Conservation (phyloP, 2,329 filamentous ascomycete genomes). For the Verticillium zaregamsianum region DNA sequence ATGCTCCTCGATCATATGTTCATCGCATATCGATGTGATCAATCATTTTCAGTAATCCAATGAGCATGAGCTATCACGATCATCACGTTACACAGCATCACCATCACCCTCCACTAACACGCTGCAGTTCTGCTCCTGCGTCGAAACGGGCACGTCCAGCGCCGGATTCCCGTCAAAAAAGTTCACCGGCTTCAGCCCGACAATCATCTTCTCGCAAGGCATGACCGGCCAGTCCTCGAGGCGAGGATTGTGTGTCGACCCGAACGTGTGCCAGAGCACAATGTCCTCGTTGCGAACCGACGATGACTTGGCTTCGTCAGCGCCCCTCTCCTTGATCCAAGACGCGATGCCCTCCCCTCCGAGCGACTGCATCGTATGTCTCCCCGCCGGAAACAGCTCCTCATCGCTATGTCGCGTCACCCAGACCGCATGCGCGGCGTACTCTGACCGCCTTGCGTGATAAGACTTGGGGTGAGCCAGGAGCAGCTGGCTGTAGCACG, state of each 20-base stretch:
- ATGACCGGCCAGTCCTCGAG: constrained; percentile 67
- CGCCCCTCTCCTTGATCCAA: constrained; percentile 30
- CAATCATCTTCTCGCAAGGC: constrained; percentile 54
- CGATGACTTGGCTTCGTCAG: constrained; percentile 30
- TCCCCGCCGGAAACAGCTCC: constrained; percentile 37
- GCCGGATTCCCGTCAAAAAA: constrained; percentile 49
- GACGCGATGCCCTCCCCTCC: constrained; percentile 34
- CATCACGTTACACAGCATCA: not conserved
- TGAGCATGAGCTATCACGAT: too few species aligned
- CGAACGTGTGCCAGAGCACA: constrained; percentile 54
- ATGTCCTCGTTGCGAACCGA: constrained; percentile 45
- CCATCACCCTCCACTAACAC: constrained; percentile 15
- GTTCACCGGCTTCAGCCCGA: constrained; percentile 48
- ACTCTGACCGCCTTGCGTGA: constrained; percentile 36
- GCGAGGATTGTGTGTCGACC: constrained; percentile 61
- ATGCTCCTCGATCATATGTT: too few species aligned
- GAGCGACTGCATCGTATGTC: constrained; percentile 42
- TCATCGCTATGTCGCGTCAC: constrained; percentile 38
- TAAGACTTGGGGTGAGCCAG: constrained; percentile 33
- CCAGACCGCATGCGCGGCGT: constrained; percentile 39
- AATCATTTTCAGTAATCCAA: too few species aligned
- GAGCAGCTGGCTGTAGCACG: constrained; percentile 40
- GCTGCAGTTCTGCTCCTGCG: constrained; percentile 27
- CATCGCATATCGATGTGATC: too few species aligned
- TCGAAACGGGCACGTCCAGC: constrained; percentile 42